Evolutionary conservation across 2,329 filamentous ascomycete genomes (phyloP).

Genomic region (Stromatinia cepivora): DNA sequence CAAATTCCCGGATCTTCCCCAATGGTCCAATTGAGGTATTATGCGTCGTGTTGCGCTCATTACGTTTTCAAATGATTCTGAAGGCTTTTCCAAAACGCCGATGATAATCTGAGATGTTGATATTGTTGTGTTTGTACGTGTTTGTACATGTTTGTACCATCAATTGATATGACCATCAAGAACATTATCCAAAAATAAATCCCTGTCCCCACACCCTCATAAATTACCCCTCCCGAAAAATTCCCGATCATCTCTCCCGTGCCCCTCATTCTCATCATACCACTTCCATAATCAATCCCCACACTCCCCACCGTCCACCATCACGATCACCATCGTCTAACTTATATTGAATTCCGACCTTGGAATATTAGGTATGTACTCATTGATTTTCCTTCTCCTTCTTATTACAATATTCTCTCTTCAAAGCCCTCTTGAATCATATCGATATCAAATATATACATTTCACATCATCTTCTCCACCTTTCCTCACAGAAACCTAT

Average conservation of each 20-base stretch:
- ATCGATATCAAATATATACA: neutral
- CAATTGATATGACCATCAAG: neutral
- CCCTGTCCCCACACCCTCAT: slow-evolving; percentile 10
- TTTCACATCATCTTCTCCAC: neutral
- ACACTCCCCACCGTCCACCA: slow-evolving; percentile 13
- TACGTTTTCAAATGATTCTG: neutral
- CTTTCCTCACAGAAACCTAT: neutral
- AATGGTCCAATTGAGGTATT: too few species aligned
- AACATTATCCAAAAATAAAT: slow-evolving; percentile 8
- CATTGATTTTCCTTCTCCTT: neutral
- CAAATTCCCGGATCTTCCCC: neutral
- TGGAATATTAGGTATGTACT: neutral
- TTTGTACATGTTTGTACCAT: neutral
- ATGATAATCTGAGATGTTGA: neutral
- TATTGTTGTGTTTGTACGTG: too few species aligned
- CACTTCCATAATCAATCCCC: slow-evolving; percentile 9
- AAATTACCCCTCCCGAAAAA: slow-evolving; percentile 5
- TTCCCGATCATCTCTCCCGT: slow-evolving; percentile 4
- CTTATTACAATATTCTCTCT: neutral
- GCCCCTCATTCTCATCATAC: slow-evolving; percentile 17
- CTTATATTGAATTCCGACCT: neutral
- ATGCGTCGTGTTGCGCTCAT: neutral
- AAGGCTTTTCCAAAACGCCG: neutral
- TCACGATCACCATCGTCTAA: neutral
- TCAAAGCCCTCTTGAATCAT: too few species aligned